Evolutionary conservation across 208 protist species (phyloP), one percentile per base, ranked within the genome.

Genomic region (Acanthamoeba divionensis): DNA sequence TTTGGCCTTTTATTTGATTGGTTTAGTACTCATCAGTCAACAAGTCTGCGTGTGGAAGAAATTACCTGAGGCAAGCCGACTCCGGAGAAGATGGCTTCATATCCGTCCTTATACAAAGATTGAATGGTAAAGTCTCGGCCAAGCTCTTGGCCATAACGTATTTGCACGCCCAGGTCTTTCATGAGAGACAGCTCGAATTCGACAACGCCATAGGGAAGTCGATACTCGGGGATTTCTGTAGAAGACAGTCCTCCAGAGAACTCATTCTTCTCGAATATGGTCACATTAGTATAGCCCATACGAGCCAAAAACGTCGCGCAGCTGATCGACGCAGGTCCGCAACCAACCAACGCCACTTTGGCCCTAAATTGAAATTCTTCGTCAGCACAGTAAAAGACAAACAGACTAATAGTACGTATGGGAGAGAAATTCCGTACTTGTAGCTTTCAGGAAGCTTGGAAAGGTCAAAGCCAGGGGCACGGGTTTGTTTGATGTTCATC

Each of bases 221-320:
- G 95, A 63, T 95, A 96, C 71, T 95, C 86, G 33, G 96, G 97
- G 75, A 98, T 97, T 80, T 98, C 97, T 31, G 60, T 57, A 4
- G 55, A 67, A 1, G 86, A 86, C 0, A 98, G 75, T 52, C 97
- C 97, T 50, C 97, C 97, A 24, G 86, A 45, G 44, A 93, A 96
- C n/a, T 73, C 13, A 21, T 95, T 45, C 47, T 94, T 95, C 73
- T 98, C 97, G 90, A 97, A 97, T 31, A 98, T 93, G 7, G 94
- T 95, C 33, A 98, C 71, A 48, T 98, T 93, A 29, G 90, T 83
- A 63, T 97, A 98, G n/a, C 97, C 97, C 18, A 97, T 75, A 54
- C 97, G 69, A 5, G 92, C 95, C 12, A 98, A 90, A 85, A 96
- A 98, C 1, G 96, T 97, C 2, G 94, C 97, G 80, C 92, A 95